Evolutionary conservation across 495 filamentous ascomycete genomes (phyloP).

Genomic region (Geoglossum glabrum): DNA sequence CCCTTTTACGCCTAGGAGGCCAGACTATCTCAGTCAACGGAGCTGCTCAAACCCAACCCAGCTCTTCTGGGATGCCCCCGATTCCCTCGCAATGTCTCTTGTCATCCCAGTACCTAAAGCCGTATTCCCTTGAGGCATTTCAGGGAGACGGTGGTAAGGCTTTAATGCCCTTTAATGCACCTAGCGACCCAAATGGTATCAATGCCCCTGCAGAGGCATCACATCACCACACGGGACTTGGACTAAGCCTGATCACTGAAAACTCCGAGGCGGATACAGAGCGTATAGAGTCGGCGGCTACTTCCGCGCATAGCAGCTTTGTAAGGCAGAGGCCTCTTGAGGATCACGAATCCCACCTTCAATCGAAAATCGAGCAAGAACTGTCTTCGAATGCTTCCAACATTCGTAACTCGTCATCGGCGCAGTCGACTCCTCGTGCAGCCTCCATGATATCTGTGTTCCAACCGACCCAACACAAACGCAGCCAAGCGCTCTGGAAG

Average conservation of each 20-base stretch:
- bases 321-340: neutral
- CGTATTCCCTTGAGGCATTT: neutral
- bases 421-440: neutral
- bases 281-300: neutral
- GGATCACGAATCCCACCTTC: neutral
- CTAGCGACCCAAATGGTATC: neutral
- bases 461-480: neutral
- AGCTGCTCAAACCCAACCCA: neutral
- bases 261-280: neutral
- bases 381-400: neutral
- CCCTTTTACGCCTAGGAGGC: neutral
- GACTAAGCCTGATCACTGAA: neutral
- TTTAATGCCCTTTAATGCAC: no score
- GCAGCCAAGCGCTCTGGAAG: neutral
- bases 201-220: neutral
- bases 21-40: neutral
- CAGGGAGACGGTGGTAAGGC: neutral
- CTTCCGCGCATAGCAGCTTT: neutral
- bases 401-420: neutral
- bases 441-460: neutral
- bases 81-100: conserved; percentile 32
- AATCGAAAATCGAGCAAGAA: neutral
- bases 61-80: conserved; percentile 19
- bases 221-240: neutral
- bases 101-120: conserved; percentile 17